Evolutionary conservation across 2,329 filamentous ascomycete genomes (phyloP).

Genomic region (Phialocephala subalpina): DNA sequence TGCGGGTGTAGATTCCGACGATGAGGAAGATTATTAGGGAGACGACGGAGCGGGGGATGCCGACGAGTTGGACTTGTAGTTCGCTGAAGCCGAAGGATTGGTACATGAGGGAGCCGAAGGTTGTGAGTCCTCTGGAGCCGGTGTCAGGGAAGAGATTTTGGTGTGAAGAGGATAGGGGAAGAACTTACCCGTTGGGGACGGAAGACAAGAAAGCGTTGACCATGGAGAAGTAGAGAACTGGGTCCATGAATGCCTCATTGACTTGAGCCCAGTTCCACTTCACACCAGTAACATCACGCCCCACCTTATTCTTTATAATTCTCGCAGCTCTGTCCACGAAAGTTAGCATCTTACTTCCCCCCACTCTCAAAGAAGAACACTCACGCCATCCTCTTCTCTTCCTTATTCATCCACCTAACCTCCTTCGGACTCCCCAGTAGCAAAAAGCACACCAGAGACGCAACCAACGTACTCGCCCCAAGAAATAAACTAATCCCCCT

Average conservation of each 20-base stretch:
- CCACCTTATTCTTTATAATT: conserved; percentile 34
- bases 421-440: conserved; percentile 39
- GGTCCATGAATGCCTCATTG: conserved; percentile 48
- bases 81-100: conserved; percentile 39
- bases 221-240: conserved; percentile 42
- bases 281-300: conserved; percentile 29
- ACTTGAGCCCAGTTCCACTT: conserved; percentile 47
- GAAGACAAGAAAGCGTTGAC: conserved; percentile 42
- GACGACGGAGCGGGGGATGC: conserved; percentile 49
- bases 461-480: conserved; percentile 32
- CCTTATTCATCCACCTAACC: conserved; percentile 35
- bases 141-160: not conserved
- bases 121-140: conserved; percentile 46
- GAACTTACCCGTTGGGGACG: conserved; percentile 44
- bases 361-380: not conserved
- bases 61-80: conserved; percentile 46
- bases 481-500: conserved; percentile 34
- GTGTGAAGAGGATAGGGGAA: not conserved
- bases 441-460: conserved; percentile 32
- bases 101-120: conserved; percentile 41
- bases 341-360: not conserved
- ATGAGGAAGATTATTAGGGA: conserved; percentile 44
- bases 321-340: conserved; percentile 25
- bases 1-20: conserved; percentile 44
- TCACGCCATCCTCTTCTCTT: conserved; percentile 36